Evolutionary conservation across 495 filamentous ascomycete species (phyloP).

Genomic region (Podospora anserina): DNA sequence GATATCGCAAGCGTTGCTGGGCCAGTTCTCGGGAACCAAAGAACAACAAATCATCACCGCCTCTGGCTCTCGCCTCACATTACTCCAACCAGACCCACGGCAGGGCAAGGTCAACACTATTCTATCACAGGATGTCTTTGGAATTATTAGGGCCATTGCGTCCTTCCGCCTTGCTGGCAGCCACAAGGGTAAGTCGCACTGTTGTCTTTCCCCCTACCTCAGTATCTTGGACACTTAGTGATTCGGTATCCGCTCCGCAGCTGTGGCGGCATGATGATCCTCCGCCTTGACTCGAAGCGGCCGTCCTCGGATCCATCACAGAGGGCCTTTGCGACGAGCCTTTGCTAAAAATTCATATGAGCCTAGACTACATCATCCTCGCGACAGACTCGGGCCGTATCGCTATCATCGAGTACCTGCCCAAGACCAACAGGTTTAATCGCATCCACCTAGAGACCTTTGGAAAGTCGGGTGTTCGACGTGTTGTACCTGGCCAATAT

Average conservation of each 20-base stretch:
- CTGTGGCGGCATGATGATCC: constrained; percentile 35
- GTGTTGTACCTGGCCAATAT: constrained; percentile 93
- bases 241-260: constrained; percentile 69
- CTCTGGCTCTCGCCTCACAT: constrained; percentile 81
- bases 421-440: constrained; percentile 81
- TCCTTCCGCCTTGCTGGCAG: constrained; percentile 89
- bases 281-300: constrained; percentile 21
- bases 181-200: constrained; percentile 80
- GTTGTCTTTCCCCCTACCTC: constrained; percentile 17
- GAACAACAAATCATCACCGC: constrained; percentile 96
- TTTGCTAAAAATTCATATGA: constrained; percentile 55
- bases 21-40: constrained; percentile 90
- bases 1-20: constrained; percentile 83
- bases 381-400: constrained; percentile 94
- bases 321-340: constrained; percentile 33
- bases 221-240: constrained; percentile 75
- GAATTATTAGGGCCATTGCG: constrained; percentile 83
- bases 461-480: constrained; percentile 92
- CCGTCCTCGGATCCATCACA: constrained; percentile 26
- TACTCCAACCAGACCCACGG: constrained; percentile 79
- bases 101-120: constrained; percentile 82
- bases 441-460: constrained; percentile 94
- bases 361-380: constrained; percentile 89
- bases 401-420: constrained; percentile 87
- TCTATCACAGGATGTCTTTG: constrained; percentile 89